Evolutionary conservation across 2,329 filamentous ascomycete genomes (phyloP).

Genomic region (Epichloe hybrida): DNA sequence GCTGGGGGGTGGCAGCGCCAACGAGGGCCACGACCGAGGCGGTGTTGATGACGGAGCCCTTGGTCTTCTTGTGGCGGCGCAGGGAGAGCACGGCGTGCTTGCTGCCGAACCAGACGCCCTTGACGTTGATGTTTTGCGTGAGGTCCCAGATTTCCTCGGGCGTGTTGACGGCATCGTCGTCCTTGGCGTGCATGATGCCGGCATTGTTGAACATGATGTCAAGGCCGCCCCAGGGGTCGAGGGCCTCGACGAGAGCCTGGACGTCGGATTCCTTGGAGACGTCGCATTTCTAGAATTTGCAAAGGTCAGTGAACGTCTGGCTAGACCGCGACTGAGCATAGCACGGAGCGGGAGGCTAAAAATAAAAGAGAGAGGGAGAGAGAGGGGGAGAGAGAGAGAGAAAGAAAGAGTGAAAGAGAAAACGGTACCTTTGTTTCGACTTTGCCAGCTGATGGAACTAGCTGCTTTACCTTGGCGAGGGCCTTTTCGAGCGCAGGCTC

Average conservation of each 20-base stretch:
- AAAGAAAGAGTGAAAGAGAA: too few species aligned
- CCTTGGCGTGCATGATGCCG: slow-evolving; percentile 84
- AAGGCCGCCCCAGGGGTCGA: slow-evolving; percentile 76
- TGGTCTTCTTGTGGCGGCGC: slow-evolving; percentile 65
- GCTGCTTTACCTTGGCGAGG: slow-evolving; percentile 57
- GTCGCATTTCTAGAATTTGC: slow-evolving; percentile 37
- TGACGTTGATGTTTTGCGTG: slow-evolving; percentile 89
- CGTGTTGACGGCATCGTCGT: slow-evolving; percentile 69
- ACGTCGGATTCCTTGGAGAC: slow-evolving; percentile 78
- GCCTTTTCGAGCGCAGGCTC: slow-evolving; percentile 65
- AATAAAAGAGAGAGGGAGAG: too few species aligned
- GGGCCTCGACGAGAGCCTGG: slow-evolving; percentile 55
- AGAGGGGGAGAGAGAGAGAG: too few species aligned
- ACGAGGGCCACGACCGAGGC: slow-evolving; percentile 80
- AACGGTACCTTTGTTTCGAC: slow-evolving; percentile 42
- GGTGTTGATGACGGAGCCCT: slow-evolving; percentile 81
- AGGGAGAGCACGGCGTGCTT: slow-evolving; percentile 81
- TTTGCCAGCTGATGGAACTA: slow-evolving; percentile 47
- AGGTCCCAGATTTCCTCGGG: slow-evolving; percentile 88
- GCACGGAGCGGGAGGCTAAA: neutral
- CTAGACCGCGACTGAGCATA: too few species aligned
- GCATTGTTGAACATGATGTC: slow-evolving; percentile 97
- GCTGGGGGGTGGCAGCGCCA: slow-evolving; percentile 73
- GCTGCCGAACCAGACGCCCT: slow-evolving; percentile 93
- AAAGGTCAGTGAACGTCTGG: neutral